Evolutionary conservation across 495 filamentous ascomycete species (phyloP).

Genomic region (Hypoxylon cercidicola): DNA sequence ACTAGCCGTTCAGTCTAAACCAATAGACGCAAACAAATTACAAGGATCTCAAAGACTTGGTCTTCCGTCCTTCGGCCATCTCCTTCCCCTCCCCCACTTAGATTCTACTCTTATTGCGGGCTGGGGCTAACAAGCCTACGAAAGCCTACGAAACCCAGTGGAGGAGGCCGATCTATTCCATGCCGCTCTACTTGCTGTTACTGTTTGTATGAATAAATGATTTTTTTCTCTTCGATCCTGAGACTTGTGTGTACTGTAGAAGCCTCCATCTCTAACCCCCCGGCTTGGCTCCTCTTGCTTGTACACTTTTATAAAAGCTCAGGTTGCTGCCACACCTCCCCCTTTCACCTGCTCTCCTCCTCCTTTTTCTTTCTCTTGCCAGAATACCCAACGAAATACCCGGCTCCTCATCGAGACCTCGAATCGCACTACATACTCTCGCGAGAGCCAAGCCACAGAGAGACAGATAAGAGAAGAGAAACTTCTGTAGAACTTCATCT

Average conservation of each 20-base stretch:
- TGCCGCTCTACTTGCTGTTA: conserved; percentile 35
- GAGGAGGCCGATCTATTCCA: conserved; percentile 46
- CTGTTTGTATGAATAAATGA: conserved; percentile 37
- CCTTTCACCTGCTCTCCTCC: conserved; percentile 21
- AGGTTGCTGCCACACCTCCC: conserved; percentile 41
- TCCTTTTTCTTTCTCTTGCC: conserved; percentile 47
- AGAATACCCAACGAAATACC: conserved; percentile 44
- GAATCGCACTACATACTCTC: conserved; percentile 35
- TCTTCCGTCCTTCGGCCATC: conserved; percentile 49
- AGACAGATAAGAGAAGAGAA: conserved; percentile 16
- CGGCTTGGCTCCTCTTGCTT: conserved; percentile 35
- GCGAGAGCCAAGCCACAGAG: conserved; percentile 12
- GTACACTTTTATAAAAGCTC: conserved; percentile 45
- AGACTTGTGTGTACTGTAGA: conserved; percentile 16
- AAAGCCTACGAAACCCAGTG: conserved; percentile 12
- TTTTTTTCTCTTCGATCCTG: conserved; percentile 28
- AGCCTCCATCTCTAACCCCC: conserved; percentile 25
- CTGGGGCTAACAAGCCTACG: conserved; percentile 17
- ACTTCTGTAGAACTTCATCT: conserved; percentile 13
- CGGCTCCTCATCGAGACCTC: conserved; percentile 38
- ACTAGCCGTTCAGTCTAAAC: conserved; percentile 43
- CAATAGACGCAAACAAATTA: conserved; percentile 44
- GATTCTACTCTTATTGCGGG: conserved; percentile 25
- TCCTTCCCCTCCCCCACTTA: conserved; percentile 47
- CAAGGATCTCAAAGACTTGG: conserved; percentile 37